Evolutionary conservation across 2,329 filamentous ascomycete genomes (phyloP).

Genomic region (Lomentospora prolificans): DNA sequence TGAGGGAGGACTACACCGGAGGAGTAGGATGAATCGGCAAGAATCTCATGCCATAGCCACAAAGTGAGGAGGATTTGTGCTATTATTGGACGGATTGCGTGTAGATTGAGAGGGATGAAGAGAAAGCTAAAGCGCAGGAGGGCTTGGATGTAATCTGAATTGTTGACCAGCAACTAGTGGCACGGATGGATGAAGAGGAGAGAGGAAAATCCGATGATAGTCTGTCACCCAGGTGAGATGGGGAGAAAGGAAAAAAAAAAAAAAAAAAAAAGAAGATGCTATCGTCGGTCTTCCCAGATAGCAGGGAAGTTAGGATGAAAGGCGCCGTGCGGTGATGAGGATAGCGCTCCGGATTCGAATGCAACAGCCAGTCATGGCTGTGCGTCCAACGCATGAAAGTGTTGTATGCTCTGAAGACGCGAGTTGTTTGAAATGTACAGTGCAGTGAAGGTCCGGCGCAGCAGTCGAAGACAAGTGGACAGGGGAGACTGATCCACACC

Average conservation of each 20-base stretch:
- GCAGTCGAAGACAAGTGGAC: background rate
- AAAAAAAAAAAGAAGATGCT: background rate
- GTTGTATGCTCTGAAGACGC: background rate
- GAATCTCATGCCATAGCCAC: background rate
- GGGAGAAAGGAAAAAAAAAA: background rate
- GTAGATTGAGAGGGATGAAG: background rate
- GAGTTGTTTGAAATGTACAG: conserved; percentile 7
- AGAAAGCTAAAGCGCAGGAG: too few relatives aligned
- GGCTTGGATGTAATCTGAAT: background rate
- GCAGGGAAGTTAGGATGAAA: conserved; percentile 6
- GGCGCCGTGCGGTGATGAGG: background rate
- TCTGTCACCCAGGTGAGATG: background rate
- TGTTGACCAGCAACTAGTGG: conserved; percentile 5
- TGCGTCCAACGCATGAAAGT: conserved; percentile 6
- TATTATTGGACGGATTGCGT: background rate
- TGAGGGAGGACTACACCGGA: background rate
- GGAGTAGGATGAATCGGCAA: background rate
- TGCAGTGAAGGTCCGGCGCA: background rate
- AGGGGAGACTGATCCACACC: background rate
- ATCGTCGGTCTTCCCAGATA: background rate
- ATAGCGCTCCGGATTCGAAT: background rate
- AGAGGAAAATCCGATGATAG: background rate
- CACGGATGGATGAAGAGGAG: background rate
- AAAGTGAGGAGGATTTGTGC: background rate
- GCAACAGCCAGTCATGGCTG: background rate